phyloP scores from a whole-genome alignment of 2,329 filamentous ascomycete genomes.

The Aspergillus sp. region DNA sequence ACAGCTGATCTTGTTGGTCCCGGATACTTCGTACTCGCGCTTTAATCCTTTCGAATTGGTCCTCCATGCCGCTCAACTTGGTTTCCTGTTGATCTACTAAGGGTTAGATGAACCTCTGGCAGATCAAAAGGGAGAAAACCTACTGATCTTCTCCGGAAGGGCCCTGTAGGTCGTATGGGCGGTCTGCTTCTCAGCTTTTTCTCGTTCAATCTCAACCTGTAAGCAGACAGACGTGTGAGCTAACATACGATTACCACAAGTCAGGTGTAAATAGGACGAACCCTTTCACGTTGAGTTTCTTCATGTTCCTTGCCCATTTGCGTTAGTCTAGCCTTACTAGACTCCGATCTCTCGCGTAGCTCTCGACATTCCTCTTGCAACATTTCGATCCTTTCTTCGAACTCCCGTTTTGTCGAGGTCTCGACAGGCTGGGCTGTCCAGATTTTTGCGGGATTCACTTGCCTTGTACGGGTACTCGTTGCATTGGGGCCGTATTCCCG shows the following conservation, averaged over 20 bases:
- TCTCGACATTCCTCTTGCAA: constrained; percentile 37
- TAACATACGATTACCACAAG: background rate
- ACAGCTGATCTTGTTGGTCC: constrained; percentile 47
- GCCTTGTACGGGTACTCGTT: constrained; percentile 58
- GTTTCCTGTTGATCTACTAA: constrained; percentile 36
- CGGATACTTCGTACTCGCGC: constrained; percentile 45
- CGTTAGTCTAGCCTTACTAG: constrained; percentile 21
- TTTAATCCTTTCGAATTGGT: constrained; percentile 36
- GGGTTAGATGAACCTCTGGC: constrained; percentile 15
- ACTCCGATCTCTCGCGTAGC: constrained; percentile 18
- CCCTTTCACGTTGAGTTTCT: constrained; percentile 33
- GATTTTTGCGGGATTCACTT: constrained; percentile 52
- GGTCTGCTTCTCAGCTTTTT: constrained; percentile 62
- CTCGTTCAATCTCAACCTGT: constrained; percentile 34
- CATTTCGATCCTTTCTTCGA: constrained; percentile 45
- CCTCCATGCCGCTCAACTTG: constrained; percentile 37
- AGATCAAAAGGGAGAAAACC: constrained; percentile 21
- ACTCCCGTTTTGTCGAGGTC: constrained; percentile 45
- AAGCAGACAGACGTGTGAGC: constrained; percentile 6
- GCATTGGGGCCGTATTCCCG: constrained; percentile 71
- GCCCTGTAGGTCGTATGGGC: constrained; percentile 57
- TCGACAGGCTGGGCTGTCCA: constrained; percentile 78
- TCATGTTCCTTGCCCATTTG: constrained; percentile 15
- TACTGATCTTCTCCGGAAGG: constrained; percentile 64
- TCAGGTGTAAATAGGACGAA: constrained; percentile 19